Evolutionary conservation across 2,329 filamentous ascomycete genomes (phyloP).

Genomic region (Nectriaceae sp.): DNA sequence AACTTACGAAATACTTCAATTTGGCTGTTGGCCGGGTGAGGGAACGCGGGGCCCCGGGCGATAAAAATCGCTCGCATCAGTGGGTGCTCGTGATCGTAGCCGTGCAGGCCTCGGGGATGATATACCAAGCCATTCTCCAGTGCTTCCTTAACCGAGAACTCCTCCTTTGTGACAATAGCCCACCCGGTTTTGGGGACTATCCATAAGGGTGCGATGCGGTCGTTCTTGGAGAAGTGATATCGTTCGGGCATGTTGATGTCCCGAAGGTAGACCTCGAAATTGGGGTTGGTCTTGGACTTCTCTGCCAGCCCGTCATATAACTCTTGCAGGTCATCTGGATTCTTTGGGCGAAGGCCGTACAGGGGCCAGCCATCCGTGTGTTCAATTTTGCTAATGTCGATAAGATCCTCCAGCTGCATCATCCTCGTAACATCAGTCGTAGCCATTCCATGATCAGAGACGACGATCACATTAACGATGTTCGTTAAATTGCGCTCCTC

Average conservation of each 20-base stretch:
- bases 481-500: constrained; percentile 80
- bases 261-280: constrained; percentile 84
- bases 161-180: constrained; percentile 80
- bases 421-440: constrained; percentile 80
- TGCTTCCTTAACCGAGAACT: constrained; percentile 72
- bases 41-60: constrained; percentile 88
- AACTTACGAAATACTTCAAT: constrained; percentile 82
- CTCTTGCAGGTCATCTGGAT: constrained; percentile 62
- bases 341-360: constrained; percentile 81
- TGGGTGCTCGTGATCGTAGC: constrained; percentile 92
- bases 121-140: constrained; percentile 68
- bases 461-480: constrained; percentile 93
- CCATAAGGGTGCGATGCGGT: constrained; percentile 93
- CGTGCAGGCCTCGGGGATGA: constrained; percentile 82
- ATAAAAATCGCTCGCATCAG: constrained; percentile 97
- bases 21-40: constrained; percentile 78
- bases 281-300: constrained; percentile 62
- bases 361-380: constrained; percentile 95
- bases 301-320: constrained; percentile 65
- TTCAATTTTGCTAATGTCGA: constrained; percentile 75
- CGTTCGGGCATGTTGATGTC: constrained; percentile 87
- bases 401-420: constrained; percentile 85
- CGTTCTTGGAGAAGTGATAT: constrained; percentile 87
- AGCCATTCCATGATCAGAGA: constrained; percentile 98
- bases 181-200: constrained; percentile 90